Evolutionary conservation across 495 filamentous ascomycete species (phyloP).

Genomic region (Penicillium taxi): DNA sequence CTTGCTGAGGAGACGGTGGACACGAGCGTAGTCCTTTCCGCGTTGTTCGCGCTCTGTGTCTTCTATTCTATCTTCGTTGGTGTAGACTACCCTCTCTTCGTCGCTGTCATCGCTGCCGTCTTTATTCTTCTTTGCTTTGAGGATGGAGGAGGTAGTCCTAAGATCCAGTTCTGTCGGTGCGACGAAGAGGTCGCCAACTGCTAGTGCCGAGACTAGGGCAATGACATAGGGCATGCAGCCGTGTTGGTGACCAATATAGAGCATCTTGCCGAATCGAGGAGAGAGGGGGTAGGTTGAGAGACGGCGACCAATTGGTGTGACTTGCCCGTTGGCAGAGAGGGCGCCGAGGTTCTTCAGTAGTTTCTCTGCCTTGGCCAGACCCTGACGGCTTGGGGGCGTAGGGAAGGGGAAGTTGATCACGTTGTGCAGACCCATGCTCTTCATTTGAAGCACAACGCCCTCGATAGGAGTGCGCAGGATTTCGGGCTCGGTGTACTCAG

Average conservation of each 20-base stretch:
- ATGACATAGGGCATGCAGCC: slow-evolving; percentile 80
- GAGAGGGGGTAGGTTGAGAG: slow-evolving; percentile 85
- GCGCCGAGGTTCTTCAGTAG: slow-evolving; percentile 69
- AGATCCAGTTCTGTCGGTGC: slow-evolving; percentile 67
- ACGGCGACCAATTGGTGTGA: slow-evolving; percentile 66
- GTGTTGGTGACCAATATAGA: slow-evolving; percentile 77
- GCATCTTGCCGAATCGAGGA: slow-evolving; percentile 83
- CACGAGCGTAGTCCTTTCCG: slow-evolving; percentile 61
- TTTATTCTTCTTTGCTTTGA: slow-evolving; percentile 20
- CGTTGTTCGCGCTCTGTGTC: slow-evolving; percentile 58
- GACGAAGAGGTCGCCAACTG: slow-evolving; percentile 83
- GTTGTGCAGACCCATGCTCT: slow-evolving; percentile 86
- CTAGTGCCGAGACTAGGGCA: slow-evolving; percentile 79
- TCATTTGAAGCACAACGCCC: slow-evolving; percentile 85
- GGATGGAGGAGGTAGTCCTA: slow-evolving; percentile 17
- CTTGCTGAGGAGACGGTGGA: slow-evolving; percentile 71
- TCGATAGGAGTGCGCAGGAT: slow-evolving; percentile 90
- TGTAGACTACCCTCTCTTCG: slow-evolving; percentile 41
- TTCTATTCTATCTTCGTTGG: slow-evolving; percentile 57
- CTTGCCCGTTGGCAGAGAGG: slow-evolving; percentile 56
- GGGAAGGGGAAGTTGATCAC: slow-evolving; percentile 97
- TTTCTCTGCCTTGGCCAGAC: slow-evolving; percentile 78
- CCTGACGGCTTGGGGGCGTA: slow-evolving; percentile 74
- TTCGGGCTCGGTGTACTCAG: slow-evolving; percentile 79
- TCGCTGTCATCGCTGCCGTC: slow-evolving; percentile 23